Evolutionary conservation across 768 basidiomycete species (phyloP), one percentile per base, ranked within the genome.

Genomic region (Pleurotus sapidus): DNA sequence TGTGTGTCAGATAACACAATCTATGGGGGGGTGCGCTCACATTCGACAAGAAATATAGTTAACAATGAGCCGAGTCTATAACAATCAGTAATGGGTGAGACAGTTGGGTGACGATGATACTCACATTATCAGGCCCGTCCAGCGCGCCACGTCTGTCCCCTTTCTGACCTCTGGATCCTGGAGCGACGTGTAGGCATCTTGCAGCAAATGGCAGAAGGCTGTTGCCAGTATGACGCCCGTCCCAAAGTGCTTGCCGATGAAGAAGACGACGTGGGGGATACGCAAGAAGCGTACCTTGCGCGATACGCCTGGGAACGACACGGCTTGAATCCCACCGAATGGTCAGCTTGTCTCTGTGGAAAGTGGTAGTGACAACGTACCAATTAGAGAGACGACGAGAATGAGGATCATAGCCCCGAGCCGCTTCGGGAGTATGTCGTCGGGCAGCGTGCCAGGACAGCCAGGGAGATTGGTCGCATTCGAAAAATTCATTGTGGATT

Each of bases 171-270:
- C 65, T 0, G 76, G 74, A 56, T 78, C 72, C 43, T 74, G 73
- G 1, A 93, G 74, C 0, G 82, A 78, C 55, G 79, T 78, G 63
- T 90, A 92, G 0, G 89, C 83, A 57, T 92, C 90, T 60, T 89
- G 87, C 11, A 93, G 74, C 7, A 93, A 75, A 67, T 93, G 91
- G 15, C 88, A 84, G 62, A 93, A 93, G 0, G 89, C 91, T 0
- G 91, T 93, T 3, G 91, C 84, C 3, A 93, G 68, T 34, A 93
- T 93, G 12, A 91, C 89, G 9, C 86, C 84, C 12, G 91, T 93
- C 37, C 91, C 91, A 63, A 93, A 92, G 66, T 93, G 91, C 64
- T 92, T 93, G 39, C 88, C 90, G n/a, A 91, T 75, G 69, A 93
- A 93, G 67, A 93, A 93, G 15, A 87, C 64, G 14, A 89, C 72